Percentiles rank a stretch among this genome's conserved stretches.
phyloP scores from a whole-genome alignment of 2,329 filamentous ascomycete species.

The Aspergillus sp. region DNA sequence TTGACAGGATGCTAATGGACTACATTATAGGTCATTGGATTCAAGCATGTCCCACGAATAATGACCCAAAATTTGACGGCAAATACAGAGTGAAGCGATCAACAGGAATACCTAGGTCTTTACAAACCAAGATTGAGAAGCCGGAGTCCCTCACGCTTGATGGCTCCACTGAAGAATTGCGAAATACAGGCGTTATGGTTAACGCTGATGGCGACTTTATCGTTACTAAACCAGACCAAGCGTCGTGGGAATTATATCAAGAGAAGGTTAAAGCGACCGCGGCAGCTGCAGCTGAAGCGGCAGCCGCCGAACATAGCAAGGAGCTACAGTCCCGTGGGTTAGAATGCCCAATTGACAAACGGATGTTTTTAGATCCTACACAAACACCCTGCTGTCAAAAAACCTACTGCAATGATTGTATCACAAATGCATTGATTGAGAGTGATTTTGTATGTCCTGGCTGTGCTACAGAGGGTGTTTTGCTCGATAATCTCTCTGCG shows the following conservation, averaged over 20 bases:
- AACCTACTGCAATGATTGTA: conserved; percentile 99
- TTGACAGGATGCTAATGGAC: conserved; percentile 16
- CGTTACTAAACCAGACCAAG: conserved; percentile 91
- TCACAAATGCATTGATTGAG: conserved; percentile 97
- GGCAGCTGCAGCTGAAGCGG: conserved; percentile 77
- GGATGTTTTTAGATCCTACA: conserved; percentile 97
- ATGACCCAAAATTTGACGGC: conserved; percentile 93
- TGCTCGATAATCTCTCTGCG: conserved; percentile 84
- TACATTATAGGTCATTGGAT: conserved; percentile 81
- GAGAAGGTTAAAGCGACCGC: conserved; percentile 87
- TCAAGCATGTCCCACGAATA: conserved; percentile 95
- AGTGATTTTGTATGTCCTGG: conserved; percentile 95
- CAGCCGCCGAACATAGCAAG: conserved; percentile 74
- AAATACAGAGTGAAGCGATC: conserved; percentile 92
- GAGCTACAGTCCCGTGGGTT: conserved; percentile 84
- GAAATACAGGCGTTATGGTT: conserved; percentile 91
- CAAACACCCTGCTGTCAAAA: conserved; percentile 98
- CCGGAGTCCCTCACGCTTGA: conserved; percentile 72
- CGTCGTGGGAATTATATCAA: conserved; percentile 95
- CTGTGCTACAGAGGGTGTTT: conserved; percentile 84
- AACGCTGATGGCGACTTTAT: conserved; percentile 98
- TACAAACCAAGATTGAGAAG: conserved; percentile 94
- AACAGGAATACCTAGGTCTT: conserved; percentile 92
- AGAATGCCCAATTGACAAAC: conserved; percentile 94
- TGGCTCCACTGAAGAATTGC: conserved; percentile 74